Percentiles rank a stretch among this genome's conserved stretches.
phyloP scores from a whole-genome alignment of 169 alveolate genomes.

The Amoebophrya sp. region DNA sequence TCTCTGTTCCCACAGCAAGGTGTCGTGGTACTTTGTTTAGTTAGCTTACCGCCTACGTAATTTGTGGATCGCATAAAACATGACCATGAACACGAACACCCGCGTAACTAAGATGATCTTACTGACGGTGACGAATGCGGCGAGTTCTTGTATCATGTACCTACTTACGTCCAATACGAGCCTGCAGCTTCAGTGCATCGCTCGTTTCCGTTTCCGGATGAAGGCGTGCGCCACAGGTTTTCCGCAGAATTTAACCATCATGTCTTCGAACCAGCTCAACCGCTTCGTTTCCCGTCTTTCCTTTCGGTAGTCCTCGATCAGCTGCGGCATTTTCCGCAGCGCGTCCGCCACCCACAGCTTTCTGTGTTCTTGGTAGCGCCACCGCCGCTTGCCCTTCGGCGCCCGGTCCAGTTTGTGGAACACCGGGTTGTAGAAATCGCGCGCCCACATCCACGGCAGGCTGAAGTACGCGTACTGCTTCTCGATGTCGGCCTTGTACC shows the following conservation, averaged over 20 bases:
- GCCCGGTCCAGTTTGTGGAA: constrained; percentile 58
- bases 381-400: constrained; percentile 12
- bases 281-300: background rate
- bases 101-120: too few relatives aligned
- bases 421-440: constrained; percentile 45
- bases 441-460: constrained; percentile 71
- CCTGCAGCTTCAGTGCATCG: background rate
- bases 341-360: background rate
- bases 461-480: constrained; percentile 46
- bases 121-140: too few relatives aligned
- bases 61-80: too few relatives aligned
- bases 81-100: too few relatives aligned
- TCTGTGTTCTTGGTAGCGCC: background rate
- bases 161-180: too few relatives aligned
- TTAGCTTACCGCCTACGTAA: too few relatives aligned
- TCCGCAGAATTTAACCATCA: background rate
- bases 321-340: background rate
- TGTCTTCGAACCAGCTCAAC: background rate
- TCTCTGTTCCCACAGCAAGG: too few relatives aligned
- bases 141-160: too few relatives aligned
- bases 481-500: constrained; percentile 64
- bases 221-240: background rate
- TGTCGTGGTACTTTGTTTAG: background rate
- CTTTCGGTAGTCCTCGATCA: background rate
- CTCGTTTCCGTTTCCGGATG: background rate